phyloP scores from a whole-genome alignment of 2,329 filamentous ascomycete genomes.

The Sclerotinia nivalis region DNA sequence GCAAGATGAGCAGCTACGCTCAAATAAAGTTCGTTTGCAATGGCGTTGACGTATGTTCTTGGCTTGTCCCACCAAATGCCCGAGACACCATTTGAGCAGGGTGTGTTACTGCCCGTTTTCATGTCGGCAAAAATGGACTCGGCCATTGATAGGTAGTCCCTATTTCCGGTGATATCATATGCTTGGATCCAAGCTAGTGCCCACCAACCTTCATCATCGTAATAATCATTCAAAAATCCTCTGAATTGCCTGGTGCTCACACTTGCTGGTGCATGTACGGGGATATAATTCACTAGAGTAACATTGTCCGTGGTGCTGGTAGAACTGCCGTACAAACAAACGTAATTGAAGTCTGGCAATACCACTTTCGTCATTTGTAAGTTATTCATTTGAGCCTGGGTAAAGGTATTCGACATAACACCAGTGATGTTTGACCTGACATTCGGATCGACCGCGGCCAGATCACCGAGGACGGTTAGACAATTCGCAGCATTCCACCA shows the following conservation, averaged over 20 bases:
- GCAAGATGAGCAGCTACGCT: slow-evolving; percentile 56
- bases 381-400: slow-evolving; percentile 35
- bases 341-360: slow-evolving; percentile 31
- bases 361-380: slow-evolving; percentile 37
- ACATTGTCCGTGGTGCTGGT: slow-evolving; percentile 10
- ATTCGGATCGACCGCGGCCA: slow-evolving; percentile 41
- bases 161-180: slow-evolving; percentile 55
- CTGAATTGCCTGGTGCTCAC: slow-evolving; percentile 44
- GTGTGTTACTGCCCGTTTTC: slow-evolving; percentile 51
- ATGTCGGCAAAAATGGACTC: slow-evolving; percentile 59
- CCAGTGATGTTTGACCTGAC: slow-evolving; percentile 41
- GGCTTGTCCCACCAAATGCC: slow-evolving; percentile 57
- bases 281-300: neutral
- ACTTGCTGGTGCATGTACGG: neutral
- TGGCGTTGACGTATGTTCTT: slow-evolving; percentile 55
- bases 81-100: slow-evolving; percentile 47
- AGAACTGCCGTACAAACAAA: slow-evolving; percentile 24
- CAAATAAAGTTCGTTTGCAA: slow-evolving; percentile 59
- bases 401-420: slow-evolving; percentile 49
- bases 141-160: slow-evolving; percentile 54
- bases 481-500: slow-evolving; percentile 77
- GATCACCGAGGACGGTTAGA: slow-evolving; percentile 61
- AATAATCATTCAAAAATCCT: slow-evolving; percentile 55
- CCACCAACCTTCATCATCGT: slow-evolving; percentile 66
- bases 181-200: slow-evolving; percentile 59